Conservation (phyloP, 2,329 filamentous ascomycete genomes). For the Diaporthe capsici region DNA sequence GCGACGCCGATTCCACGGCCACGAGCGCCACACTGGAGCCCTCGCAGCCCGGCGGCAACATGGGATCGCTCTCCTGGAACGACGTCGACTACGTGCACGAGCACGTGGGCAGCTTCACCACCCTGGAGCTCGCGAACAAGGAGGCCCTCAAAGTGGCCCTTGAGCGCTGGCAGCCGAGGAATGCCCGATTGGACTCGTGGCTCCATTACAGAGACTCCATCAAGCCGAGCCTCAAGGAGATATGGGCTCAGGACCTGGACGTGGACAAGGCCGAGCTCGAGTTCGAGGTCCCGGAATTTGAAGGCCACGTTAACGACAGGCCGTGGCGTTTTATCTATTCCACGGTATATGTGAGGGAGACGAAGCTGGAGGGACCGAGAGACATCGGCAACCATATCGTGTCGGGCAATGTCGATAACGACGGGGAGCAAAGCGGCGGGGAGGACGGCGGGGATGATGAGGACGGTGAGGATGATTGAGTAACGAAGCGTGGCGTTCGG, state of each 20-base stretch:
- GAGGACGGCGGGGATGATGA: slow-evolving; percentile 28
- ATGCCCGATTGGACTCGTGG: neutral
- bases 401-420: neutral
- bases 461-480: slow-evolving; percentile 32
- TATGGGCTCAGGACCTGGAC: neutral
- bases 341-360: slow-evolving; percentile 9
- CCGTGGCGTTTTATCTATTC: slow-evolving; percentile 34
- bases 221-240: slow-evolving; percentile 1
- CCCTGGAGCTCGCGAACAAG: slow-evolving; percentile 32
- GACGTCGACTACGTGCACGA: slow-evolving; percentile 3
- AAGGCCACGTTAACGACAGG: slow-evolving; percentile 7
- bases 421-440: neutral
- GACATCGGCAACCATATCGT: slow-evolving; percentile 25
- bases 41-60: slow-evolving; percentile 3
- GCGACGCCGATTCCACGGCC: neutral
- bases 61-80: slow-evolving; percentile 11
- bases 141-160: slow-evolving; percentile 25
- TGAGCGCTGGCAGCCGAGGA: slow-evolving; percentile 21
- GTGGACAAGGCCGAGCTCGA: slow-evolving; percentile 8
- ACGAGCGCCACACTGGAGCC: neutral
- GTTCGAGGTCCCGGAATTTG: neutral
- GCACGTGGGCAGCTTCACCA: slow-evolving; percentile 22
- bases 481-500: neutral
- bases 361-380: slow-evolving; percentile 27
- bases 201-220: slow-evolving; percentile 3